Percentiles rank a stretch among this genome's conserved stretches.
Conservation (phyloP, 176 grass and related monocot genomes). For the Coix lacrymajobi region DNA sequence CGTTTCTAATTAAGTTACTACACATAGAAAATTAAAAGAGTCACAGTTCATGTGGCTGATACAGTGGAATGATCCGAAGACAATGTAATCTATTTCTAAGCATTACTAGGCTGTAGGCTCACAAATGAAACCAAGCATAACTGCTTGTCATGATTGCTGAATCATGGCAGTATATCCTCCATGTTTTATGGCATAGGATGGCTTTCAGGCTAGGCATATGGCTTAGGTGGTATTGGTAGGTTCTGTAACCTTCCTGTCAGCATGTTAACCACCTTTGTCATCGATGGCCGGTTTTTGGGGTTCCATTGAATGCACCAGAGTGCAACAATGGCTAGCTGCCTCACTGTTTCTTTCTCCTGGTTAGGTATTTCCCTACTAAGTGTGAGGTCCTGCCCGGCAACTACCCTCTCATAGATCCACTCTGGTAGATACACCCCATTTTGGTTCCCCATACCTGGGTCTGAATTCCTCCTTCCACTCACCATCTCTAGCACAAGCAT, state of each 20-base stretch:
- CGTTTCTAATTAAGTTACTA: background rate
- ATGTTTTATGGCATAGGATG: background rate
- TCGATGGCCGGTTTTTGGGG: conserved; percentile 41
- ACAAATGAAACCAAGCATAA: no score
- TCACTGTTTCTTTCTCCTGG: conserved; percentile 20
- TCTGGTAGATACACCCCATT: conserved; percentile 35
- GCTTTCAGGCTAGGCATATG: conserved; percentile 24
- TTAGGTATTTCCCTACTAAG: background rate
- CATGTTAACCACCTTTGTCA: conserved; percentile 70
- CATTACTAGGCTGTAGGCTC: background rate
- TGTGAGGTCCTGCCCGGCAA: background rate
- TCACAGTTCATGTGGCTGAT: background rate
- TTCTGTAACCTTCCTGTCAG: conserved; percentile 34
- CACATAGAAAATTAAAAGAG: background rate
- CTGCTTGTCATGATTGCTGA: background rate
- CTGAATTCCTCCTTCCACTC: conserved; percentile 42
- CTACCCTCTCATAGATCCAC: conserved; percentile 36
- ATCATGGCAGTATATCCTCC: background rate
- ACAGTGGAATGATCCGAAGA: background rate
- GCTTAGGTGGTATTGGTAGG: conserved; percentile 43
- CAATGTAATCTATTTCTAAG: background rate
- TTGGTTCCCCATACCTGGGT: conserved; percentile 33
- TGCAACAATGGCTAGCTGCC: conserved; percentile 36
- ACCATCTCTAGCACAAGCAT: conserved; percentile 58
- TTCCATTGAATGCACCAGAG: conserved; percentile 74